Conservation (phyloP, 441 rosid species). For the Croton laevigatus region DNA sequence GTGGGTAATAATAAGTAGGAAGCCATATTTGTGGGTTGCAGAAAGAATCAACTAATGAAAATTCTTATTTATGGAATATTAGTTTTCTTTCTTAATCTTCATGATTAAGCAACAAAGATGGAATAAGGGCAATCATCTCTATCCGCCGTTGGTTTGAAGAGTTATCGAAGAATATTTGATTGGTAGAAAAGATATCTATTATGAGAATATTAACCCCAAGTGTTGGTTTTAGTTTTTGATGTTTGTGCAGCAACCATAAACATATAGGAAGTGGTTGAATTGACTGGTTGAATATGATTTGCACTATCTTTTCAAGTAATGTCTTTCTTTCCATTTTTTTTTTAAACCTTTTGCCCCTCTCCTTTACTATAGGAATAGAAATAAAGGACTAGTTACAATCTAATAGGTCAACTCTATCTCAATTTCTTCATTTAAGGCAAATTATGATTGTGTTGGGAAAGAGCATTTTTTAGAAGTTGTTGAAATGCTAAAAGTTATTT, state of each 20-base stretch:
- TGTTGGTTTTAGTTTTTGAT: constrained; percentile 3
- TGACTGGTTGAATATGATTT: constrained; percentile 11
- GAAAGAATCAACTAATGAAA: constrained; percentile 20
- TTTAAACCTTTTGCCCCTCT: neutral
- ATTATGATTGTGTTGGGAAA: too few relatives aligned
- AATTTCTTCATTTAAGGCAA: neutral
- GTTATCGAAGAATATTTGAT: constrained; percentile 12
- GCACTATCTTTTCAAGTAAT: constrained; percentile 10
- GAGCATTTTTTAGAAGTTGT: too few relatives aligned
- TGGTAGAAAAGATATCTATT: neutral
- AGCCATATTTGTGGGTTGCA: constrained; percentile 21
- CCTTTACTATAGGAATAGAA: neutral
- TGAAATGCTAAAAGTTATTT: too few relatives aligned
- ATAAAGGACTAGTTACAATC: neutral
- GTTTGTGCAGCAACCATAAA: neutral
- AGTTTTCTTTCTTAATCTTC: constrained; percentile 21
- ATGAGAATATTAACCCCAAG: constrained; percentile 8
- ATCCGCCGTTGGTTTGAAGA: constrained; percentile 19
- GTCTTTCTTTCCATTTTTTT: too few relatives aligned
- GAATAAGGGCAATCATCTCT: constrained; percentile 21
- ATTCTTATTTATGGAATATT: constrained; percentile 28
- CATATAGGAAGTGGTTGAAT: constrained; percentile 1
- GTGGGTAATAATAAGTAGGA: constrained; percentile 12
- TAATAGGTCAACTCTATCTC: neutral
- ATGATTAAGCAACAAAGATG: constrained; percentile 28